Evolutionary conservation across 2,329 filamentous ascomycete species (phyloP).

Genomic region (Colletotrichum agaves): DNA sequence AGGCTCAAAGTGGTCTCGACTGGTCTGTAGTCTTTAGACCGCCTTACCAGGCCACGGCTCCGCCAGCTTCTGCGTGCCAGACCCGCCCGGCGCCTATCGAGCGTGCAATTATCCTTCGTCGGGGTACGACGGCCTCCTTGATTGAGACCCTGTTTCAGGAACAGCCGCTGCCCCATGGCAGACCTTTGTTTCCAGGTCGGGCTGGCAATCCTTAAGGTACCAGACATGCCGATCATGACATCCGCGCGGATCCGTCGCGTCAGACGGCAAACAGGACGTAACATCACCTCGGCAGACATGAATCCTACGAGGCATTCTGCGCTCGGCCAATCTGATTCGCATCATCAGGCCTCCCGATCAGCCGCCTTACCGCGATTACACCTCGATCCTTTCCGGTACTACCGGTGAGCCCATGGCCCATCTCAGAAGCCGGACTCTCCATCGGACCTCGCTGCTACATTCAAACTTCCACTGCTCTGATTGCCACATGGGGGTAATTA

Average conservation of each 20-base stretch:
- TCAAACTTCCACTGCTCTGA: neutral
- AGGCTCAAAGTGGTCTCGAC: conserved; percentile 30
- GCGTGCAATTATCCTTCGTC: neutral
- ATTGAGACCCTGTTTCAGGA: neutral
- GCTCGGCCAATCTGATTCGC: neutral
- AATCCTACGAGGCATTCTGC: conserved; percentile 34
- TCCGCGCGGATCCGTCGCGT: conserved; percentile 25
- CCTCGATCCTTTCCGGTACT: neutral
- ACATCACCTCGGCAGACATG: conserved; percentile 10
- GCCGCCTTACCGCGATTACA: conserved; percentile 24
- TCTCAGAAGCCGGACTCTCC: neutral
- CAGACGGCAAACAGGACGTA: conserved; percentile 9
- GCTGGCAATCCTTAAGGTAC: neutral
- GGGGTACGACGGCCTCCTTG: neutral
- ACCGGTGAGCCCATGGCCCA: neutral
- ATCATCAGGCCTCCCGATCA: conserved; percentile 3
- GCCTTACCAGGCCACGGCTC: conserved; percentile 14
- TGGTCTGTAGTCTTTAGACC: neutral
- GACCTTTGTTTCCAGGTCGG: neutral
- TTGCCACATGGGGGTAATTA: too few species aligned
- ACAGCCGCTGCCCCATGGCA: conserved; percentile 1
- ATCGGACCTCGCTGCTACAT: neutral
- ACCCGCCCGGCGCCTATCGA: conserved; percentile 20
- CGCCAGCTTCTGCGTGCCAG: neutral
- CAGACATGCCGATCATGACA: conserved; percentile 24